Conservation (phyloP, 1,284 basidiomycete species). For the Kwoniella shivajii region DNA sequence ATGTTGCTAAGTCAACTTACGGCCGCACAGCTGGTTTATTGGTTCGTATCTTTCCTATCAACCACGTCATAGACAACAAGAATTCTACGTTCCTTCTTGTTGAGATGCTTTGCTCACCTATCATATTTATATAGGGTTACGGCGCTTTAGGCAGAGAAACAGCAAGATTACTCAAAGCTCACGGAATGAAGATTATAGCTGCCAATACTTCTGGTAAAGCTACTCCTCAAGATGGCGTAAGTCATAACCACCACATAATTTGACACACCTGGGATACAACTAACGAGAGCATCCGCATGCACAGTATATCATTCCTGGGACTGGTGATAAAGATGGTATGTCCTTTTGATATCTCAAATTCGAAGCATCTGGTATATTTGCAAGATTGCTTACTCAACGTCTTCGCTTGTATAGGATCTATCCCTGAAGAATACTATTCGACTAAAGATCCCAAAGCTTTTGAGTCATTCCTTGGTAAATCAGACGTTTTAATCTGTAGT, state of each 20-base stretch:
- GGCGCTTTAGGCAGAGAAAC: slow-evolving; percentile 46
- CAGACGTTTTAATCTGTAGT: slow-evolving; percentile 47
- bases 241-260: background rate
- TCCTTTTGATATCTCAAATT: background rate
- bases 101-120: background rate
- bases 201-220: slow-evolving; percentile 50
- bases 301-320: slow-evolving; percentile 46
- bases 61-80: no score
- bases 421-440: slow-evolving; percentile 49
- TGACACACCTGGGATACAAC: background rate
- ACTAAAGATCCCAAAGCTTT: slow-evolving; percentile 39
- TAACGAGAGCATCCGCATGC: background rate
- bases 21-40: slow-evolving; percentile 48
- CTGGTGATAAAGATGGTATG: slow-evolving; percentile 46
- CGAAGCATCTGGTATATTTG: no score
- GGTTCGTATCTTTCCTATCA: slow-evolving; percentile 35
- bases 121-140: slow-evolving; percentile 30
- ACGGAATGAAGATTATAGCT: slow-evolving; percentile 47
- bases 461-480: slow-evolving; percentile 43
- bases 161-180: slow-evolving; percentile 44
- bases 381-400: no score
- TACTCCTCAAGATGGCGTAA: slow-evolving; percentile 41
- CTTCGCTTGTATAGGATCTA: slow-evolving; percentile 29
- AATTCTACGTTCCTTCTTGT: background rate
- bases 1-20: slow-evolving; percentile 33